Conservation (phyloP, 2,329 filamentous ascomycete species). For the Daldinia sp. region DNA sequence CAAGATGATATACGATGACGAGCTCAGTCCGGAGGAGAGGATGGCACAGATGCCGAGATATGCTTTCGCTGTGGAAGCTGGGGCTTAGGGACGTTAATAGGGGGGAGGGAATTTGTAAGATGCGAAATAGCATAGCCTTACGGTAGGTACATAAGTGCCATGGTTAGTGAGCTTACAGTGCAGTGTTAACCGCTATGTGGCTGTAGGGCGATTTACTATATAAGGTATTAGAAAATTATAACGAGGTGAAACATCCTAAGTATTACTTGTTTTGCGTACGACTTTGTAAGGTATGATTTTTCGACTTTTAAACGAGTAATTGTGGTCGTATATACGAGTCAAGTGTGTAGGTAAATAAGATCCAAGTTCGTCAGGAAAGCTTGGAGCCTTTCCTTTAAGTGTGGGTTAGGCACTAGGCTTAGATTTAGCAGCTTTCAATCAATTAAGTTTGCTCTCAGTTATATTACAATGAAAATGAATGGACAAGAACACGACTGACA, state of each 20-base stretch:
- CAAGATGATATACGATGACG: slow-evolving; percentile 85
- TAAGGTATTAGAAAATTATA: slow-evolving; percentile 21
- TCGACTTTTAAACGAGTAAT: too few species aligned
- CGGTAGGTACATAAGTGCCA: slow-evolving; percentile 12
- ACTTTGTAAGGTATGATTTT: background rate
- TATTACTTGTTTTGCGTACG: background rate
- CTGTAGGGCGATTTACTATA: slow-evolving; percentile 1
- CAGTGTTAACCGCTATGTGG: slow-evolving; percentile 13
- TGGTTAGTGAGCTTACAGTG: slow-evolving; percentile 17
- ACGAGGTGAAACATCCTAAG: slow-evolving; percentile 6
- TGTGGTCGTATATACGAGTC: too few species aligned
- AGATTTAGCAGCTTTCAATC: too few species aligned
- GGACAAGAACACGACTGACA: too few species aligned
- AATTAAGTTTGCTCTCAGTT: too few species aligned
- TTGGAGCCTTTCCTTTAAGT: too few species aligned
- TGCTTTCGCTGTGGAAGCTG: slow-evolving; percentile 68
- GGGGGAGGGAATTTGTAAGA: background rate
- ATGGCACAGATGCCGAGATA: slow-evolving; percentile 85
- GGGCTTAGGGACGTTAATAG: slow-evolving; percentile 20
- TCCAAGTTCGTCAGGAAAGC: too few species aligned
- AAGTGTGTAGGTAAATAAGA: too few species aligned
- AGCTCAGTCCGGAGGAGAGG: slow-evolving; percentile 87
- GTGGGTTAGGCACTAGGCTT: too few species aligned
- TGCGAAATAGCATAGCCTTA: slow-evolving; percentile 19
- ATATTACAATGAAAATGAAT: too few species aligned